Conservation (phyloP, 1,284 basidiomycete genomes). For the Porogramme epimiltina region DNA sequence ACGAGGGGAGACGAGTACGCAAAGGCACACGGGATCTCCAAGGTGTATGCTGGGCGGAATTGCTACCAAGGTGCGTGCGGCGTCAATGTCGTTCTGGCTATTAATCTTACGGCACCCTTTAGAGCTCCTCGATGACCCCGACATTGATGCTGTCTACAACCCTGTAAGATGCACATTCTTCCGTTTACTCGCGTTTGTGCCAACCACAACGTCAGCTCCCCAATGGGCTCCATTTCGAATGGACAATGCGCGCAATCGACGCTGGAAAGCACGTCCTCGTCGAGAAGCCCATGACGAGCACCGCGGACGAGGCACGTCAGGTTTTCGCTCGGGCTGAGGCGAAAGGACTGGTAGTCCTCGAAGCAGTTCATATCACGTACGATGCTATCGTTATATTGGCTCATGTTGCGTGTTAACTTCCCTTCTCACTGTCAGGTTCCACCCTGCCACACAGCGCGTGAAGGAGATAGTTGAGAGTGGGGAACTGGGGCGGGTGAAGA, state of each 20-base stretch:
- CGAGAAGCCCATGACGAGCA: slow-evolving; percentile 68
- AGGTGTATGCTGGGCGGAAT: slow-evolving; percentile 50
- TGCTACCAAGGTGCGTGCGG: slow-evolving; percentile 51
- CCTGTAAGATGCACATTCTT: slow-evolving; percentile 29
- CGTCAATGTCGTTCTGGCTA: not conserved
- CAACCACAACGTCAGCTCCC: slow-evolving; percentile 46
- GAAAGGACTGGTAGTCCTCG: slow-evolving; percentile 36
- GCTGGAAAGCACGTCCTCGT: slow-evolving; percentile 75
- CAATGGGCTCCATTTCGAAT: slow-evolving; percentile 74
- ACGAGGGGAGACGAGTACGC: slow-evolving; percentile 53
- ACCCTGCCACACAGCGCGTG: slow-evolving; percentile 42
- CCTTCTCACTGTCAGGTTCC: slow-evolving; percentile 35
- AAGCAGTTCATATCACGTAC: slow-evolving; percentile 36
- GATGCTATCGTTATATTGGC: not conserved
- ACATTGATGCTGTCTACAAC: slow-evolving; percentile 66
- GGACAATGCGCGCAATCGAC: slow-evolving; percentile 73
- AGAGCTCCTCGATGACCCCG: slow-evolving; percentile 62
- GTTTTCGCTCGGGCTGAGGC: slow-evolving; percentile 36
- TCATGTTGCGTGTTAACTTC: not conserved
- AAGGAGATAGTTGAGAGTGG: slow-evolving; percentile 39
- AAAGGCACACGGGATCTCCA: slow-evolving; percentile 55
- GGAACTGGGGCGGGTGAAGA: slow-evolving; percentile 38
- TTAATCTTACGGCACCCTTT: not conserved
- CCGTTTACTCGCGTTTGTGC: too few species aligned
- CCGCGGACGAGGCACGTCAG: slow-evolving; percentile 56